phyloP scores from a whole-genome alignment of 495 filamentous ascomycete species.

The Thermothielavioides terrestris region DNA sequence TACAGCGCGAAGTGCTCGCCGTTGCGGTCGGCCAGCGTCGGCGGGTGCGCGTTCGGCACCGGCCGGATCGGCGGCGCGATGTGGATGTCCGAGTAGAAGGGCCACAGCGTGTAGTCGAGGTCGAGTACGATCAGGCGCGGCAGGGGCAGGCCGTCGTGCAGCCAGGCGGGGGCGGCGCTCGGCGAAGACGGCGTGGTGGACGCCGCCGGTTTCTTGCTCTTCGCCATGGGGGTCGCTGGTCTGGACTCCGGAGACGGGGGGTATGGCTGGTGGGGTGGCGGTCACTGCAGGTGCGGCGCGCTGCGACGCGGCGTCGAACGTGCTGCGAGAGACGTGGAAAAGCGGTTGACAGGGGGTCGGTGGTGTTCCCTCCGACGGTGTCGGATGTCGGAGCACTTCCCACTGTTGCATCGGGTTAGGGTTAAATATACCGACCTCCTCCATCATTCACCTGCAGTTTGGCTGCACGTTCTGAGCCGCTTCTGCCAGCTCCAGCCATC shows the following conservation, averaged over 20 bases:
- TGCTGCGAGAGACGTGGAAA: too few relatives aligned
- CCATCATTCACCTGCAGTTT: too few relatives aligned
- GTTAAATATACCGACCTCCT: too few relatives aligned
- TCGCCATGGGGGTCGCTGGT: slow-evolving; percentile 9
- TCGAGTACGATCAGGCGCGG: slow-evolving; percentile 87
- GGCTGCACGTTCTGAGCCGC: too few relatives aligned
- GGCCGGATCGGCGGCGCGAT: slow-evolving; percentile 70
- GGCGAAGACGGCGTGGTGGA: neutral
- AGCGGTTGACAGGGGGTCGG: slow-evolving; percentile 25
- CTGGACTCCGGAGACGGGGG: too few relatives aligned
- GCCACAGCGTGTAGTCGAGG: slow-evolving; percentile 95
- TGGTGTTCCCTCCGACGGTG: slow-evolving; percentile 35
- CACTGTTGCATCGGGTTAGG: neutral
- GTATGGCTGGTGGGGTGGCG: too few relatives aligned
- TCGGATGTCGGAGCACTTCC: too few relatives aligned
- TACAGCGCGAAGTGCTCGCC: slow-evolving; percentile 80
- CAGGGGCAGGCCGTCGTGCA: slow-evolving; percentile 70
- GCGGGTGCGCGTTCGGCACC: slow-evolving; percentile 43
- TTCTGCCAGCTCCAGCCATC: too few relatives aligned
- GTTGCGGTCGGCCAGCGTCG: slow-evolving; percentile 45
- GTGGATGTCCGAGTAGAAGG: slow-evolving; percentile 95
- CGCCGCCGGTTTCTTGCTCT: slow-evolving; percentile 8
- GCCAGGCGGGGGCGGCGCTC: slow-evolving; percentile 18
- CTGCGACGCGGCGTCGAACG: too few relatives aligned
- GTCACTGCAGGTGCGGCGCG: neutral